A percentile compares a stretch with the other conserved stretches of the same genome.
Conservation (phyloP, 1,284 basidiomycete genomes). For the Irpex sp. region DNA sequence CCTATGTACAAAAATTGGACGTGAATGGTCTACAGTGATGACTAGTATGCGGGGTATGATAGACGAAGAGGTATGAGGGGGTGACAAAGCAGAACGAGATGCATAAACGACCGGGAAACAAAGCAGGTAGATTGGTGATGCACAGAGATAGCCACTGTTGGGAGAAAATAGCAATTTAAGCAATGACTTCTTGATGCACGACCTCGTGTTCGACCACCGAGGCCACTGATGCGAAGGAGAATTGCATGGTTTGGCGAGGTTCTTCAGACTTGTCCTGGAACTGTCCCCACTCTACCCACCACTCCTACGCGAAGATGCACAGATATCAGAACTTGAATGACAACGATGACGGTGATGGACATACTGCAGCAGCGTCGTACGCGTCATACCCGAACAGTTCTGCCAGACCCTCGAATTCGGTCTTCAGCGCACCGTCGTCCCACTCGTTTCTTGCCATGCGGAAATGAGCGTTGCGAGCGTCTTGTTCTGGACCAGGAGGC, state of each 20-base stretch:
- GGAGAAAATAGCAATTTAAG: neutral
- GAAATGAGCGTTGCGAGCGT: conserved; percentile 15
- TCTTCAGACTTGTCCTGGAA: conserved; percentile 2
- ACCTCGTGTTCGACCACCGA: neutral
- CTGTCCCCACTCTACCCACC: conserved; percentile 14
- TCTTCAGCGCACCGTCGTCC: conserved; percentile 18
- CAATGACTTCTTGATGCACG: neutral
- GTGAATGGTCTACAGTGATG: neutral
- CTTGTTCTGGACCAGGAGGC: conserved; percentile 16
- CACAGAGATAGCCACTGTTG: neutral
- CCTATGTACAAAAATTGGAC: neutral
- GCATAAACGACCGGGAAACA: too few species aligned
- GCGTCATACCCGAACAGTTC: conserved; percentile 13
- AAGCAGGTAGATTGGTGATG: too few species aligned
- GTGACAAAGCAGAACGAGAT: too few species aligned
- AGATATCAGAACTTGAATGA: too few species aligned
- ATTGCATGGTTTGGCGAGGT: neutral
- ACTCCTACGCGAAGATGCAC: conserved; percentile 4
- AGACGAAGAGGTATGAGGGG: neutral
- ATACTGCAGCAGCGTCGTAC: conserved; percentile 13
- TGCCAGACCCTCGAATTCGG: conserved; percentile 17
- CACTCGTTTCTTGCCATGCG: conserved; percentile 10
- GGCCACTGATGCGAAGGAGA: neutral
- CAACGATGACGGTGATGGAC: neutral
- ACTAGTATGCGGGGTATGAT: neutral